Evolutionary conservation across 1,284 basidiomycete genomes (phyloP), one percentile per base, ranked within the genome.

Genomic region (Sporisorium reilianum): DNA sequence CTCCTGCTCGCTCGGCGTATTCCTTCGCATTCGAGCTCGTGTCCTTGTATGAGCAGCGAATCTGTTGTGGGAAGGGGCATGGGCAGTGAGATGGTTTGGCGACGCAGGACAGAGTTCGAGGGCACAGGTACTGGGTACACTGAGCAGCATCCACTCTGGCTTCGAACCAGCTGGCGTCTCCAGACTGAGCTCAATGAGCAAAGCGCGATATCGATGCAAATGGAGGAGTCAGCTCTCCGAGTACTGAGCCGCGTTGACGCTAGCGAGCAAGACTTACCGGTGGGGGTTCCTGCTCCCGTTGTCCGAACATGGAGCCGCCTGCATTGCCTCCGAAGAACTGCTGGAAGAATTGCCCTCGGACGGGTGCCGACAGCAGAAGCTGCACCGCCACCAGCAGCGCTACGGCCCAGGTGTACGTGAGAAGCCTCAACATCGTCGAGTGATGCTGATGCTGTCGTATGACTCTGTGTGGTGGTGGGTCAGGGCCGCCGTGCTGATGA

Each of bases 31-130:
- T 44, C 0, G 66, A 70, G 52, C 59, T 58, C 5, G 75, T 53
- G 53, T 80, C 78, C 26, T 65, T 63, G 51, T 74, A 79, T 2
- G 76, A 59, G 61, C 78, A 79, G 28, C 78, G 64, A 11, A 72
- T 70, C 64, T 79, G 75, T 45, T 81, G 79, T 22, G 74, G 77
- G 52, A 81, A 79, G 3, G 80, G 80, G 34, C 80, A 81, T 25
- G 80, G 80, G 53, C 80, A 81, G 45, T 80, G 67, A 10, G 77
- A 73, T n/a, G 80, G 80, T 22, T 66, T 65, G 10, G 67, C 48
- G n/a, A 81, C 80, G 62, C 80, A 81, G n/a, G 75, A 75, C 3
- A 81, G 75, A 5, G 80, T 81, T 23, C 77, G 68, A 11, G 80
- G 80, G 53, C 80, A 81, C 20, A 81, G 64, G 54, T 79, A 80